Conservation (phyloP, 139 green algal species). For the Cymbomonas tetramitiformis region DNA sequence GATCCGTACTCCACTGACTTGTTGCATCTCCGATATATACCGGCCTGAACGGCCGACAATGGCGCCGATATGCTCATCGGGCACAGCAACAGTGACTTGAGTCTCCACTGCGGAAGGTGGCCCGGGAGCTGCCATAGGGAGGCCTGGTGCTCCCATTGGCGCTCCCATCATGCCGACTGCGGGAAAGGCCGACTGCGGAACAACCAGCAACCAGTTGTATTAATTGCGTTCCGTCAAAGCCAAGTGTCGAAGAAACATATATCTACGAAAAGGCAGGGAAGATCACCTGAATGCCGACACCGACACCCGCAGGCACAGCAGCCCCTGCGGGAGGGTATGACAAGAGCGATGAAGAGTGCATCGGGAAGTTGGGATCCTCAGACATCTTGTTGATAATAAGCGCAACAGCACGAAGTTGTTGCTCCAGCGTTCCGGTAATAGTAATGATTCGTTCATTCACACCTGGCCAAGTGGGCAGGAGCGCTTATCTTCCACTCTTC, state of each 20-base stretch:
- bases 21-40: constrained; percentile 57
- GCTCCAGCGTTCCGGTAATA: constrained; percentile 46
- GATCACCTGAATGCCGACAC: too few relatives aligned
- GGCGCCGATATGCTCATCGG: constrained; percentile 50
- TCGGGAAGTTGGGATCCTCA: constrained; percentile 50
- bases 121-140: background rate
- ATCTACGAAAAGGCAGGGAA: too few relatives aligned
- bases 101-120: background rate
- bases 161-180: background rate
- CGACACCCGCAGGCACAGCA: too few relatives aligned
- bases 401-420: constrained; percentile 55
- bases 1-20: constrained; percentile 40
- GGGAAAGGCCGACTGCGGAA: background rate
- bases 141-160: background rate
- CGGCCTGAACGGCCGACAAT: constrained; percentile 53
- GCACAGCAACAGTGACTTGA: constrained; percentile 44
- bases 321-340: too few relatives aligned
- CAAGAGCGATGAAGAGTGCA: too few relatives aligned
- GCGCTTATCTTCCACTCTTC: too few relatives aligned
- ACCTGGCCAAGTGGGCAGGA: too few relatives aligned
- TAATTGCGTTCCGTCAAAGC: too few relatives aligned
- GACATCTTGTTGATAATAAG: constrained; percentile 54
- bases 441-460: constrained; percentile 54
- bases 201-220: constrained; percentile 14
- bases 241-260: too few relatives aligned